phyloP scores from a whole-genome alignment of 148 eudicot genomes.

The Linanthus parryae region DNA sequence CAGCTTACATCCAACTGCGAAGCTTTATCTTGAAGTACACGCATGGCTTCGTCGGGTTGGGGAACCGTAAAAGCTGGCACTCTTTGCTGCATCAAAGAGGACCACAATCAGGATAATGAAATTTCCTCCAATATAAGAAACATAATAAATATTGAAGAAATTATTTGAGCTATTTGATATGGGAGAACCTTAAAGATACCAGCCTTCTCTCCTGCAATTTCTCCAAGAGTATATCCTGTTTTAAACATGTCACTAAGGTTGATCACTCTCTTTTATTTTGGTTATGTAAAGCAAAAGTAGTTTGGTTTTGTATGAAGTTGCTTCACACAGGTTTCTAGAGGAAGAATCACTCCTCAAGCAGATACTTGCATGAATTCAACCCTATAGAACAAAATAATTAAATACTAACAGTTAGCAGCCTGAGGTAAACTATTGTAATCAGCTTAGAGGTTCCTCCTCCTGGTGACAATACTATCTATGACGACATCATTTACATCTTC shows the following conservation, averaged over 20 bases:
- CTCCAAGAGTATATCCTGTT: conserved; percentile 88
- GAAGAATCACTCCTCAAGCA: too few species aligned
- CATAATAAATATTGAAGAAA: not conserved
- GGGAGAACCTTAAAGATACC: conserved; percentile 81
- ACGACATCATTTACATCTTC: too few species aligned
- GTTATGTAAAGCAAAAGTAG: too few species aligned
- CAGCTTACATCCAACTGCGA: conserved; percentile 67
- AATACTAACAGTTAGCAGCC: too few species aligned
- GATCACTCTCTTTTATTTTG: too few species aligned
- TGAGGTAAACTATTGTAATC: too few species aligned
- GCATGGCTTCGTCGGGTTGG: conserved; percentile 97
- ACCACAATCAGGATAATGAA: not conserved
- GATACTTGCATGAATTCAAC: too few species aligned
- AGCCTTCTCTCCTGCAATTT: conserved; percentile 94
- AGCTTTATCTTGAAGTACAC: conserved; percentile 71
- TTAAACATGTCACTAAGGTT: conserved; percentile 7
- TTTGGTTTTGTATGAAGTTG: too few species aligned
- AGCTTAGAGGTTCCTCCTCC: too few species aligned
- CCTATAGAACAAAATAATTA: too few species aligned
- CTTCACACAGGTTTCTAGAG: too few species aligned
- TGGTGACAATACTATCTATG: too few species aligned
- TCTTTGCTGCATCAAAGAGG: conserved; percentile 45
- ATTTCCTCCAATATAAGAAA: not conserved
- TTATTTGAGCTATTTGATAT: not conserved
- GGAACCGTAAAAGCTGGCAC: conserved; percentile 92